Evolutionary conservation across 108 stramenopile genomes (phyloP).

Genomic region (Chaetoceros tenuissimus): DNA sequence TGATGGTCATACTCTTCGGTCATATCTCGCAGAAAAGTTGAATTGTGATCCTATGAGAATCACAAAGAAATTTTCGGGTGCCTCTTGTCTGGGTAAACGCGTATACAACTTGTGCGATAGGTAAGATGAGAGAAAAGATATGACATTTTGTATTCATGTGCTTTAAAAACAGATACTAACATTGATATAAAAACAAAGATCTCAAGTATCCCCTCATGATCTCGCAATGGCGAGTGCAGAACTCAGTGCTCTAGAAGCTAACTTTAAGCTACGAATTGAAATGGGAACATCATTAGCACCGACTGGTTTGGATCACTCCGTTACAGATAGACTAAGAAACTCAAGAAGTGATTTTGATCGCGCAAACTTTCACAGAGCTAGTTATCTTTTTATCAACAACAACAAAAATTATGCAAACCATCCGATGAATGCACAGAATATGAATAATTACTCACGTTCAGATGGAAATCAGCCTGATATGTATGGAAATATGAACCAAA

Average conservation of each 20-base stretch:
- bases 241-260: constrained; percentile 44
- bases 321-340: background rate
- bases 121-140: constrained; percentile 1
- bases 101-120: constrained; percentile 60
- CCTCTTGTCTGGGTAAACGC: constrained; percentile 82
- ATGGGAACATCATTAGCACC: constrained; percentile 24
- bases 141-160: background rate
- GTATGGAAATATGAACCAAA: too few species aligned
- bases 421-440: too few species aligned
- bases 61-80: constrained; percentile 95
- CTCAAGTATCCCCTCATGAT: constrained; percentile 38
- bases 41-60: constrained; percentile 97
- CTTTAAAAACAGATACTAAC: background rate
- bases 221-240: constrained; percentile 57
- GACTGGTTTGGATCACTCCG: background rate
- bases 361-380: background rate
- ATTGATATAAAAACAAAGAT: constrained; percentile 1
- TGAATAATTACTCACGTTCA: too few species aligned
- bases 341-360: background rate
- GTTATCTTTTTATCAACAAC: background rate
- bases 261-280: constrained; percentile 51
- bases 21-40: constrained; percentile 92
- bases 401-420: too few species aligned
- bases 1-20: constrained; percentile 85
- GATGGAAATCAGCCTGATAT: too few species aligned